phyloP scores from a whole-genome alignment of 495 filamentous ascomycete species.

The Aspergillus nidulans region DNA sequence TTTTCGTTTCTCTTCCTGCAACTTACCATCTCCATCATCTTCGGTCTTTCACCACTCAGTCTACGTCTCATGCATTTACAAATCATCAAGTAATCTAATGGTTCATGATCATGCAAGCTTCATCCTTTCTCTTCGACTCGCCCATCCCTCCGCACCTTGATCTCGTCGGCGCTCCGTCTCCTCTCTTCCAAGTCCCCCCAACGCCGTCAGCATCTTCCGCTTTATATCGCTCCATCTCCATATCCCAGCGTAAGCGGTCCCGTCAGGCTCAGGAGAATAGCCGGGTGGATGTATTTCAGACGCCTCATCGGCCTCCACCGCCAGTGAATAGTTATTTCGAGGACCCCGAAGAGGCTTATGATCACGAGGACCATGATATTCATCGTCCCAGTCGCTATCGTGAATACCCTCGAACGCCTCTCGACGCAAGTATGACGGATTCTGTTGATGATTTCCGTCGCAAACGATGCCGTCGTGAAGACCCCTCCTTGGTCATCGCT shows the following conservation, averaged over 20 bases:
- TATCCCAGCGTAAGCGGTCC: slow-evolving; percentile 41
- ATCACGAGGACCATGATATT: slow-evolving; percentile 13
- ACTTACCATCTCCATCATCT: slow-evolving; percentile 1
- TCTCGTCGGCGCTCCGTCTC: slow-evolving; percentile 50
- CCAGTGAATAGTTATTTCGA: slow-evolving; percentile 42
- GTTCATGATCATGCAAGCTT: slow-evolving; percentile 40
- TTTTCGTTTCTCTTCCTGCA: slow-evolving; percentile 3
- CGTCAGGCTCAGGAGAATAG: slow-evolving; percentile 26
- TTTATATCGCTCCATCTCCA: slow-evolving; percentile 54
- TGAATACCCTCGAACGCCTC: slow-evolving; percentile 32
- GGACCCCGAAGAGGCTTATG: slow-evolving; percentile 30
- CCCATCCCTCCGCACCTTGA: slow-evolving; percentile 50
- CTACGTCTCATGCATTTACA: slow-evolving; percentile 5
- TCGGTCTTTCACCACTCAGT: slow-evolving; percentile 1
- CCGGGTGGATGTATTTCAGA: slow-evolving; percentile 23
- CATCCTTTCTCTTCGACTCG: slow-evolving; percentile 48
- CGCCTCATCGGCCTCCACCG: slow-evolving; percentile 46
- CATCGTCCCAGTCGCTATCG: slow-evolving; percentile 44
- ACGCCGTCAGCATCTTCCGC: slow-evolving; percentile 60
- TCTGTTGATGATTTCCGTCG: slow-evolving; percentile 27
- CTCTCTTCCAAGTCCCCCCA: slow-evolving; percentile 66
- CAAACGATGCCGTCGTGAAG: slow-evolving; percentile 37
- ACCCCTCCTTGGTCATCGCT: slow-evolving; percentile 23
- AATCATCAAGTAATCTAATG: slow-evolving; percentile 8
- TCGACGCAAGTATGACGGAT: slow-evolving; percentile 30